phyloP scores from a whole-genome alignment of 768 basidiomycete genomes.

The Russula earlei region DNA sequence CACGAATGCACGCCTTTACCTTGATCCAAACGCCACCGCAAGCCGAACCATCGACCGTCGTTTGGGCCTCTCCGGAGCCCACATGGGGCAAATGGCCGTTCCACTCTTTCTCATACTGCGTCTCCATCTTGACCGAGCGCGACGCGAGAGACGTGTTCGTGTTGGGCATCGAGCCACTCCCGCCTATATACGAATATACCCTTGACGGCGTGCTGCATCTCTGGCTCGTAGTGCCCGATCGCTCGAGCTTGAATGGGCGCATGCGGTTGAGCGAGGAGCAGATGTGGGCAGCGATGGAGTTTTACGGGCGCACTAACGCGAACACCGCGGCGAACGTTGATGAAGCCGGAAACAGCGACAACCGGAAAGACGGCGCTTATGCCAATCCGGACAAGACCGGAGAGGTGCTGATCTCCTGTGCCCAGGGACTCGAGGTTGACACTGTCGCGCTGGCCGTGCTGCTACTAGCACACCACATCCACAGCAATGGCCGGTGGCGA shows the following conservation, averaged over 20 bases:
- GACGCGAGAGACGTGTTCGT: background rate
- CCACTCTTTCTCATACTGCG: conserved; percentile 4
- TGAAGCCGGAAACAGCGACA: background rate
- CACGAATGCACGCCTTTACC: background rate
- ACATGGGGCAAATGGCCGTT: conserved; percentile 8
- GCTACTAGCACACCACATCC: background rate
- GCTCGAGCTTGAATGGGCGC: background rate
- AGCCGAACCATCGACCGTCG: background rate
- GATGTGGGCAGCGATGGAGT: background rate
- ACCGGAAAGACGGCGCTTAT: background rate
- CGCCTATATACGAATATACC: background rate
- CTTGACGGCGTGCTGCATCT: background rate
- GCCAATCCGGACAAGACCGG: no score
- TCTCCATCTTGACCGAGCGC: conserved; percentile 5
- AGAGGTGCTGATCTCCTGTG: background rate
- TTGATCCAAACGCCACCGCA: background rate
- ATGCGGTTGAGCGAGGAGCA: conserved; percentile 1
- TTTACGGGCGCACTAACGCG: background rate
- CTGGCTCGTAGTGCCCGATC: conserved; percentile 7
- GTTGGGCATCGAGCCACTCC: background rate
- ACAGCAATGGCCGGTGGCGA: no score
- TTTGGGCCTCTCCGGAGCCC: background rate
- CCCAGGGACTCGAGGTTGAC: conserved; percentile 4
- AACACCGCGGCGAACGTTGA: background rate
- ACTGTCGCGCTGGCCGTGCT: background rate